Percentiles rank a stretch among this genome's conserved stretches.
These are phyloP conservation scores for Mallotus repandus DNA, from an alignment of 441 rosid genomes.

Conservation along the genomic window DNA sequence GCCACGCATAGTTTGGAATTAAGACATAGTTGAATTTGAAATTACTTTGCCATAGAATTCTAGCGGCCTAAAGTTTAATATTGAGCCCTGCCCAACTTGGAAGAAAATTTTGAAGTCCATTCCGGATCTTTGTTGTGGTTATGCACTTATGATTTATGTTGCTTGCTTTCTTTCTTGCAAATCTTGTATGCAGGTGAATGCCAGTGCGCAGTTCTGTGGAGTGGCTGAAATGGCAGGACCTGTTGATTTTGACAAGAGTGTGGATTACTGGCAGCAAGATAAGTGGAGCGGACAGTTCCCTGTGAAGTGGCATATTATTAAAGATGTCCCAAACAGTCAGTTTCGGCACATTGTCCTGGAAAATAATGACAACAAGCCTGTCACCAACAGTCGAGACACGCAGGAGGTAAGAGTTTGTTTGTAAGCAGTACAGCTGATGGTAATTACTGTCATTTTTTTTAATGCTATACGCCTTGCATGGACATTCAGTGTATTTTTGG, in stretches of 20 bases:
- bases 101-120: not conserved
- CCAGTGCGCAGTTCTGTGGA: slow-evolving; percentile 73
- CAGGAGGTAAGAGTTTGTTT: slow-evolving; percentile 53
- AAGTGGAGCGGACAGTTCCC: slow-evolving; percentile 88
- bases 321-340: slow-evolving; percentile 73
- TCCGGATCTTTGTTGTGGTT: too few species aligned
- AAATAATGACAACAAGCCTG: slow-evolving; percentile 80
- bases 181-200: slow-evolving; percentile 59
- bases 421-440: too few species aligned
- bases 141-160: too few species aligned
- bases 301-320: slow-evolving; percentile 72
- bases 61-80: not conserved
- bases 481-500: too few species aligned
- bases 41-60: not conserved
- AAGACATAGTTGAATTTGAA: not conserved
- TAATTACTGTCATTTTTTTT: too few species aligned
- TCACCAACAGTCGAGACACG: slow-evolving; percentile 79
- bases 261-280: slow-evolving; percentile 79
- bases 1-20: not conserved
- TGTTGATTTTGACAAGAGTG: slow-evolving; percentile 68
- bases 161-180: not conserved
- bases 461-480: too few species aligned
- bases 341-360: slow-evolving; percentile 66
- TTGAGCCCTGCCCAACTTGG: not conserved
- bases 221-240: slow-evolving; percentile 79